Evolutionary conservation across 495 filamentous ascomycete genomes (phyloP).

Genomic region (Neurospora sp.): DNA sequence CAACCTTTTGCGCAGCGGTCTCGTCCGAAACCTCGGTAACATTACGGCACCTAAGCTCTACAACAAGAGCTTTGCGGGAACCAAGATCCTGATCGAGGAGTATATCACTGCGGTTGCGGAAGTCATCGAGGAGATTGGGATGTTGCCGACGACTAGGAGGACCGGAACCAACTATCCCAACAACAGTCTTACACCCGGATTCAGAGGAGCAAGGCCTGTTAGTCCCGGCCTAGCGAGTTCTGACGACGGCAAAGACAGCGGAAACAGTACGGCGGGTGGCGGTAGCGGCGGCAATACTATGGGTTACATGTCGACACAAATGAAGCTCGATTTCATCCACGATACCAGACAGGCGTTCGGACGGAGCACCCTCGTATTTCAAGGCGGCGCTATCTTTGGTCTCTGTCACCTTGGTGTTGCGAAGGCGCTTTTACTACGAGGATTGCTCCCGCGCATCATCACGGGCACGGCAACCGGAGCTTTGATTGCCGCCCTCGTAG

Average conservation of each 20-base stretch:
- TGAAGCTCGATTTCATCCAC: conserved; percentile 79
- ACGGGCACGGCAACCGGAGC: conserved; percentile 86
- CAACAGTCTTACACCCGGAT: not conserved
- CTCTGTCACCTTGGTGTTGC: conserved; percentile 87
- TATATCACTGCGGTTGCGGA: conserved; percentile 78
- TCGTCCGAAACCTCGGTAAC: conserved; percentile 86
- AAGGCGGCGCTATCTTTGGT: conserved; percentile 88
- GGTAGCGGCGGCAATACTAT: conserved; percentile 3
- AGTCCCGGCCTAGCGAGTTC: conserved; percentile 1
- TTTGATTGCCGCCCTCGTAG: conserved; percentile 81
- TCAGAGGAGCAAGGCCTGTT: not conserved
- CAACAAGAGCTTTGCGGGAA: conserved; percentile 78
- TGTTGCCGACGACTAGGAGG: conserved; percentile 46
- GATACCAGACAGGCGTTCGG: conserved; percentile 89
- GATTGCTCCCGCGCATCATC: conserved; percentile 80
- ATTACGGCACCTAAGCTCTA: conserved; percentile 79
- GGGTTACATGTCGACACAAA: conserved; percentile 56
- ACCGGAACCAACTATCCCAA: conserved; percentile 1
- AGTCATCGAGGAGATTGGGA: conserved; percentile 66
- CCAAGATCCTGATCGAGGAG: conserved; percentile 82
- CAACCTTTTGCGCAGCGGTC: conserved; percentile 72
- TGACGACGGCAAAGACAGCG: conserved; percentile 1
- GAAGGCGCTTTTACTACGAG: conserved; percentile 76
- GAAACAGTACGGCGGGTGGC: not conserved
- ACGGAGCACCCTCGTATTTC: conserved; percentile 72